These are phyloP conservation scores for Dendryphion nanum DNA, from an alignment of 2,329 filamentous ascomycete species.

Conservation along the genomic window DNA sequence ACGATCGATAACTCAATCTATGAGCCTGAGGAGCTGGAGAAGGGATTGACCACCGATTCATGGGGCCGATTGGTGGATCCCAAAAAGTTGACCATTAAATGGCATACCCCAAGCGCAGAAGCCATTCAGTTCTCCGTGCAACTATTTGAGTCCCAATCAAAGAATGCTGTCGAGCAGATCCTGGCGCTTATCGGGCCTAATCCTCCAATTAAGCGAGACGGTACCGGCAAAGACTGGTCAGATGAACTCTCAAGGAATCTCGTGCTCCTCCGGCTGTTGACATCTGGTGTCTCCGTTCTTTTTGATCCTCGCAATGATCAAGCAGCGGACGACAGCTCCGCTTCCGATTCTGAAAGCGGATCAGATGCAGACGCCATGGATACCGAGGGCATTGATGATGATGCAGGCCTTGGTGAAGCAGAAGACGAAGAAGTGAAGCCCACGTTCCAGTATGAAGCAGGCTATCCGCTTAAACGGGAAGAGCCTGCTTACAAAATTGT, in stretches of 20 bases:
- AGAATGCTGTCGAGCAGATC: conserved; percentile 71
- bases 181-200: conserved; percentile 77
- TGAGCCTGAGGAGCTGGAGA: conserved; percentile 70
- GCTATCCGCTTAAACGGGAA: conserved; percentile 70
- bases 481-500: conserved; percentile 67
- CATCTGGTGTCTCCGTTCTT: conserved; percentile 84
- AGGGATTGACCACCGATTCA: conserved; percentile 71
- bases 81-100: conserved; percentile 76
- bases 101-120: conserved; percentile 78
- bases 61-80: conserved; percentile 82
- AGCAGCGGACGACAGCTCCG: conserved; percentile 28
- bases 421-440: conserved; percentile 82
- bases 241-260: conserved; percentile 92
- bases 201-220: conserved; percentile 81
- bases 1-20: conserved; percentile 86
- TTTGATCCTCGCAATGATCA: conserved; percentile 67
- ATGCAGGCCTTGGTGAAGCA: conserved; percentile 59
- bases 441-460: conserved; percentile 84
- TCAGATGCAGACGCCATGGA: conserved; percentile 42
- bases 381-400: conserved; percentile 47
- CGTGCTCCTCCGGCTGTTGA: conserved; percentile 80
- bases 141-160: conserved; percentile 81
- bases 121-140: conserved; percentile 89
- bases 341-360: conserved; percentile 53
- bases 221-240: conserved; percentile 98